These are phyloP conservation scores for Funneliformis caledonium DNA, from an alignment of 371 early-diverging fungal genomes.

Conservation along the genomic window DNA sequence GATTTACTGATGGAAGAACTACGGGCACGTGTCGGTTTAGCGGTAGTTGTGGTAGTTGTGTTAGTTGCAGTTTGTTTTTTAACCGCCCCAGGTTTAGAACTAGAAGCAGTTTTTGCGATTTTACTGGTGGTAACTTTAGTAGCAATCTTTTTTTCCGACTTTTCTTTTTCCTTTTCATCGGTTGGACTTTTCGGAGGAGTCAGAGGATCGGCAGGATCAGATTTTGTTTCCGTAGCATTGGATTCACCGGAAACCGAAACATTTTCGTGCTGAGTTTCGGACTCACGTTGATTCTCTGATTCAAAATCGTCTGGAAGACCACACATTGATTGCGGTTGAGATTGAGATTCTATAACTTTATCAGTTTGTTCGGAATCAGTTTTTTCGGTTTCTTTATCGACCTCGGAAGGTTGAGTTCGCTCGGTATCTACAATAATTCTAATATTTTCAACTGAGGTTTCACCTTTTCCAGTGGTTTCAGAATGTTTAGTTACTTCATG, in stretches of 20 bases:
- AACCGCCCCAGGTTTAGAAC: background rate
- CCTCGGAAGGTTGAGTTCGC: background rate
- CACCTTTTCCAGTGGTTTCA: background rate
- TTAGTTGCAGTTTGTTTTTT: background rate
- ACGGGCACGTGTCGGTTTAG: constrained; percentile 17
- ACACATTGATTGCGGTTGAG: background rate
- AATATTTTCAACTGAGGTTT: too few relatives aligned
- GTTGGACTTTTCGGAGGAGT: constrained; percentile 39
- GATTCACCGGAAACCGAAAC: constrained; percentile 11
- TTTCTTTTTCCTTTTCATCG: constrained; percentile 11
- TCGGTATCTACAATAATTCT: background rate
- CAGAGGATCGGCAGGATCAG: constrained; percentile 11
- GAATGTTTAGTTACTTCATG: background rate
- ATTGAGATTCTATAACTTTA: background rate
- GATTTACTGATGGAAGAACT: constrained; percentile 7
- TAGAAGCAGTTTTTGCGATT: background rate
- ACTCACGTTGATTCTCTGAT: background rate
- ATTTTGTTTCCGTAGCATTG: background rate
- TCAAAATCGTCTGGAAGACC: constrained; percentile 2
- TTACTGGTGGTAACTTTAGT: background rate
- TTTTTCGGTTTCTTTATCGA: background rate
- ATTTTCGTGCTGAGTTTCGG: background rate
- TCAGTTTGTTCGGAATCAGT: background rate
- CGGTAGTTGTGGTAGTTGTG: background rate
- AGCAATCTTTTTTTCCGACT: background rate